Conservation (phyloP, 2,329 filamentous ascomycete species). For the Atkinsonella hypoxylon region DNA sequence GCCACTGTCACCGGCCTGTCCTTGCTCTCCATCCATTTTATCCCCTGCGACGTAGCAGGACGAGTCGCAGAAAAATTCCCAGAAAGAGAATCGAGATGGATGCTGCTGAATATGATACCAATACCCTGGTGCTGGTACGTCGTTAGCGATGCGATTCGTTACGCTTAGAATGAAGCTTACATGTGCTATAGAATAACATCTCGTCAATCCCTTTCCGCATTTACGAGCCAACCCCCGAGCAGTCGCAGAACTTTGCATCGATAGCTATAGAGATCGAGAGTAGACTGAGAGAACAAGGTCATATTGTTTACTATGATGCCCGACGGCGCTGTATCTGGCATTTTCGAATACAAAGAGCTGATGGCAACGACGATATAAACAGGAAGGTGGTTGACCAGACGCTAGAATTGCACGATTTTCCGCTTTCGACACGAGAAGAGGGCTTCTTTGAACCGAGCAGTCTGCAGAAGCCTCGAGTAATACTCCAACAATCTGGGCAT, state of each 20-base stretch:
- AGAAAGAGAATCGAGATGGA: constrained; percentile 41
- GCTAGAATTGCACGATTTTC: constrained; percentile 32
- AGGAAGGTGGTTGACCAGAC: constrained; percentile 21
- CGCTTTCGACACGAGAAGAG: constrained; percentile 34
- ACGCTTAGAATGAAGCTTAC: constrained; percentile 7
- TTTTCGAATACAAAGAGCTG: constrained; percentile 36
- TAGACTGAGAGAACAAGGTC: constrained; percentile 37
- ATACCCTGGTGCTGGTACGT: constrained; percentile 46
- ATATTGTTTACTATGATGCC: constrained; percentile 40
- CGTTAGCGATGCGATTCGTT: neutral
- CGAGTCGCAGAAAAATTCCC: neutral
- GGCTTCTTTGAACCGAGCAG: constrained; percentile 37
- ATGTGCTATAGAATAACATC: constrained; percentile 38
- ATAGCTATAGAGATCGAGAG: constrained; percentile 40
- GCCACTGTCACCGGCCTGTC: constrained; percentile 11
- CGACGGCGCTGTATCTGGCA: constrained; percentile 40
- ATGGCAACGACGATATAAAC: constrained; percentile 18
- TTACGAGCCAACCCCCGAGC: constrained; percentile 37
- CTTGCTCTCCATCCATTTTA: neutral
- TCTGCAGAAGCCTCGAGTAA: constrained; percentile 32
- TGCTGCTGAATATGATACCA: constrained; percentile 51
- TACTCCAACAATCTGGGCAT: constrained; percentile 27
- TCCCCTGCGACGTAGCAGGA: constrained; percentile 1
- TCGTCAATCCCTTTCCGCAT: constrained; percentile 41
- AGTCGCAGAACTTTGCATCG: constrained; percentile 31